Conservation (phyloP, 2,329 filamentous ascomycete genomes). For the Ophiocordyceps camponoti-floridani region DNA sequence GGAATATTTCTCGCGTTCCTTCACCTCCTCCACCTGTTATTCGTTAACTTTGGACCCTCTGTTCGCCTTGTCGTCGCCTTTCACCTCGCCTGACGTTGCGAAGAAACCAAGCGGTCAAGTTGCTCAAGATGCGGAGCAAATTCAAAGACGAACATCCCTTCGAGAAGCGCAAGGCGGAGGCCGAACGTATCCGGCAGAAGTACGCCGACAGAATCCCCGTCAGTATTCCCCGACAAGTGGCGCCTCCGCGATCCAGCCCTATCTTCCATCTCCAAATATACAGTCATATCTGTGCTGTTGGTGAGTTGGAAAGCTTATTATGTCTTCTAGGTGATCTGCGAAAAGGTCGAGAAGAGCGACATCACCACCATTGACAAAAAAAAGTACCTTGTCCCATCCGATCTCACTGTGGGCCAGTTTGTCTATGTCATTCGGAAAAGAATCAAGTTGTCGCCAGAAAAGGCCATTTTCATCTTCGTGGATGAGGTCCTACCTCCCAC, state of each 20-base stretch:
- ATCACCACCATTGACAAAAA: conserved; percentile 99
- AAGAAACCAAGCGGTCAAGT: too few species aligned
- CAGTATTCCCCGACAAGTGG: conserved; percentile 23
- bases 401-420: conserved; percentile 97
- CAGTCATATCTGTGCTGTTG: not conserved
- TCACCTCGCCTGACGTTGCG: too few species aligned
- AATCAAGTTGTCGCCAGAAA: conserved; percentile 98
- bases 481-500: conserved; percentile 95
- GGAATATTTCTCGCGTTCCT: too few species aligned
- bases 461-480: conserved; percentile 99
- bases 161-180: conserved; percentile 99
- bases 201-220: conserved; percentile 97
- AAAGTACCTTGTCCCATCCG: conserved; percentile 96
- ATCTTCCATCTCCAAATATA: not conserved
- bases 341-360: conserved; percentile 98
- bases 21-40: too few species aligned
- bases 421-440: conserved; percentile 99
- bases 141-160: conserved; percentile 99
- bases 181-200: conserved; percentile 97
- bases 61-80: too few species aligned
- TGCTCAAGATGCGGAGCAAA: conserved; percentile 68
- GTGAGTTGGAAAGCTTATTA: too few species aligned
- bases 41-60: too few species aligned
- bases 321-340: conserved; percentile 71
- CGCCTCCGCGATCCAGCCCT: too few species aligned